Base-by-base conservation (phyloP, 352 stramenopile genomes). In the Pythium myriotylum region DNA sequence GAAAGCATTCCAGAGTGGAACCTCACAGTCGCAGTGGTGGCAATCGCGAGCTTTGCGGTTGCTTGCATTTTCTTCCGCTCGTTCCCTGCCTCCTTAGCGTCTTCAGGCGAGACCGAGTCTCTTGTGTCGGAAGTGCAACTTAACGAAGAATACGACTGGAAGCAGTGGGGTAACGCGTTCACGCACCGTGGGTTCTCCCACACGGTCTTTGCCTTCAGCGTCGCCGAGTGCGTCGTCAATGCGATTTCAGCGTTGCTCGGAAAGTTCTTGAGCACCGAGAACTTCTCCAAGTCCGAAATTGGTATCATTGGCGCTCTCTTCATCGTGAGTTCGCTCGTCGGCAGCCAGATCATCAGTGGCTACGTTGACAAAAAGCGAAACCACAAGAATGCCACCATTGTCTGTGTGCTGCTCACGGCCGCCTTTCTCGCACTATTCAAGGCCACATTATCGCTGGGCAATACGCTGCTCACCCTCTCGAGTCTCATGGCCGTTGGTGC, bases 161-260 rank as follows among this genome's bases (percentile, higher is more conserved):
- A 69, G 43, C 81, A 92, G 68, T 92, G 83, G 83, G 58, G 60
- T 22, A 79, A 60, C 33, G 79, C 80, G 13, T 92, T 92, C 62
- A 67, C 64, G 17, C 81, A 92, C 63, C 60, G 47, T 0, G 83
- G 83, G 3, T 92, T 90, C 54, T 81, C 57, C 71, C 63, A 86
- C 65, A 90, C 81, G 0, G 72, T 90, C 2, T 53, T 83, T 9
- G 74, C 73, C 1, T 90, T 92, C 56, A 87, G 79, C 9, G 49
- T 92, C 1, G 81, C 81, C 19, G 83, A 92, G 59, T 89, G 76
- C 49, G 43, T 90, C 27, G 26, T 89, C 9, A 92, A 90, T 57
- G 79, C 77, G 29, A 88, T 92, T 67, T 89, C 80, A 47, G 77
- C 83, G 22, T 59, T 92, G 39, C 54, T 90, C 24, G 81, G 79